These are phyloP conservation scores for Amoeboradix gromovi DNA, from an alignment of 371 early-diverging fungal genomes.

Conservation along the genomic window DNA sequence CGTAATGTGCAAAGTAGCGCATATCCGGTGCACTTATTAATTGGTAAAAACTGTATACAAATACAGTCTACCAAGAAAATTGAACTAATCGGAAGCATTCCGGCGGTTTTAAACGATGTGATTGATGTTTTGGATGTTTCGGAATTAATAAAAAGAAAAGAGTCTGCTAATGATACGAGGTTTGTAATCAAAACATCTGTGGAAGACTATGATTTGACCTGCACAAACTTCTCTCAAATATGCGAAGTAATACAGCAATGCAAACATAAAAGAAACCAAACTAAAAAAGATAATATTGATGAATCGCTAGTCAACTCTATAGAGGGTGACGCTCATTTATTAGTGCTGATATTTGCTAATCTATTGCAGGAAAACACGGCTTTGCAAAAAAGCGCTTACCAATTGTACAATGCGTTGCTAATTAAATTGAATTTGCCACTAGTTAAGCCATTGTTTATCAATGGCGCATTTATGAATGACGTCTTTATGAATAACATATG, in stretches of 20 bases:
- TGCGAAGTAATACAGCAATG: conserved; percentile 21
- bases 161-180: conserved; percentile 30
- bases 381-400: neutral
- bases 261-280: neutral
- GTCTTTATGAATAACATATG: neutral
- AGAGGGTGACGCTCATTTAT: neutral
- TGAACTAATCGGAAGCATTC: conserved; percentile 27
- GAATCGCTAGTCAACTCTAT: neutral
- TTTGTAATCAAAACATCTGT: conserved; percentile 45
- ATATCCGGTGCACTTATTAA: conserved; percentile 12
- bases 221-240: conserved; percentile 43
- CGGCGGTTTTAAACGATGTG: conserved; percentile 48
- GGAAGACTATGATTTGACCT: conserved; percentile 18
- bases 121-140: conserved; percentile 53
- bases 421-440: neutral
- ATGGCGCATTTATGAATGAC: neutral
- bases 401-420: neutral
- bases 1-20: conserved; percentile 12
- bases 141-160: conserved; percentile 27
- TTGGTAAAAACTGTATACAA: conserved; percentile 47
- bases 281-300: neutral
- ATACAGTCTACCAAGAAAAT: conserved; percentile 28
- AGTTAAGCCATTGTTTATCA: neutral
- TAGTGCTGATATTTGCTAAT: neutral
- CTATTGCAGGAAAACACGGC: neutral